A percentile compares a stretch with the other conserved stretches of the same genome.
Evolutionary conservation across 129 eudicot species (phyloP).

Genomic region (Flaveria brownii): DNA sequence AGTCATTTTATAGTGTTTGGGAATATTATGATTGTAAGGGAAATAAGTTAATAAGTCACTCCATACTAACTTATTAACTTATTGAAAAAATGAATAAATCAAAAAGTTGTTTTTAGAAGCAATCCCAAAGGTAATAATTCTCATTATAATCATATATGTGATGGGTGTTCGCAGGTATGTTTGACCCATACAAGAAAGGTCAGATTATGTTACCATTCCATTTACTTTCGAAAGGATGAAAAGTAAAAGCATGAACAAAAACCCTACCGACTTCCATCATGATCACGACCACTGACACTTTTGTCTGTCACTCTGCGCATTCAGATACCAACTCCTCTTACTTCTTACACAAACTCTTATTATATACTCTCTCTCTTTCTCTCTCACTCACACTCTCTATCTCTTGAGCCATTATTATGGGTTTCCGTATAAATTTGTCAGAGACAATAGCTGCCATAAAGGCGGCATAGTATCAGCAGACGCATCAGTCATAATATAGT

Average conservation of each 20-base stretch:
- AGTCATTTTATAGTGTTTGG: too few species aligned
- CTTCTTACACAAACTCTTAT: not conserved
- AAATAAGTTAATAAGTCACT: too few species aligned
- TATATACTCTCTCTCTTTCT: not conserved
- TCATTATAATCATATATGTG: too few species aligned
- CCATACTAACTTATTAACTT: too few species aligned
- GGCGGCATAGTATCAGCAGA: slow-evolving; percentile 54
- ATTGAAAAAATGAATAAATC: too few species aligned
- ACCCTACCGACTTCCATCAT: slow-evolving; percentile 44
- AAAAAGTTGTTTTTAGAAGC: too few species aligned
- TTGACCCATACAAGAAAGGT: slow-evolving; percentile 35
- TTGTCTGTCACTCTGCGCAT: slow-evolving; percentile 42
- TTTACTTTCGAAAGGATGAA: slow-evolving; percentile 16
- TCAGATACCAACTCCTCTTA: slow-evolving; percentile 49
- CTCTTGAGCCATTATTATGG: slow-evolving; percentile 52
- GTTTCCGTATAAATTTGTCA: slow-evolving; percentile 69
- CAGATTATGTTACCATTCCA: slow-evolving; percentile 27
- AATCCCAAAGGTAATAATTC: too few species aligned
- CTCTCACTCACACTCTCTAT: not conserved
- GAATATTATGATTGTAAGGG: too few species aligned
- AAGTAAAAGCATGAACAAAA: slow-evolving; percentile 34
- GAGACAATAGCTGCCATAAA: slow-evolving; percentile 76
- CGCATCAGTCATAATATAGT: slow-evolving; percentile 60
- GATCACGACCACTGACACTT: slow-evolving; percentile 38
- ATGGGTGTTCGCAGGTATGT: not conserved